Evolutionary conservation across 2,329 filamentous ascomycete species (phyloP), one percentile per base, ranked within the genome.

Genomic region (Penicillium verrucosum): DNA sequence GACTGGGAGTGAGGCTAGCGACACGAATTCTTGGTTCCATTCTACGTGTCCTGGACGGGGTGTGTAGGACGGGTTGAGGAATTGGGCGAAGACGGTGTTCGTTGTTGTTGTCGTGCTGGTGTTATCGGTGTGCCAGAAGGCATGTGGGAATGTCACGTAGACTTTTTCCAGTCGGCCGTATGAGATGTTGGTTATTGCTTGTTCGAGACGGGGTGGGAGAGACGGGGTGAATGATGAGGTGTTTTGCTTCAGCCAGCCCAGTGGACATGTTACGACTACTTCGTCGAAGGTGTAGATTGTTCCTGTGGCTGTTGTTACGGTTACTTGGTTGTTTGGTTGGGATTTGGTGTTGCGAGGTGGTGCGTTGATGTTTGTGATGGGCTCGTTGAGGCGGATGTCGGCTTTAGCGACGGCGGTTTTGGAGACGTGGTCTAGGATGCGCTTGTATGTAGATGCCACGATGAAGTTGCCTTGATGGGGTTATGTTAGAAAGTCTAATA

Each of bases 1-100:
- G 0, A 68, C 64, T 0, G 83, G 80, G 2, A 95, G 79, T 2
- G 87, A 85, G 41, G 88, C 86, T 23, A 96, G 82, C 56, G 93
- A 92, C 56, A 95, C 80, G 51, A 85, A 83, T 75, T 93, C 88
- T 72, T 90, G 88, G 60, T 86, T 84, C 89, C 90, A 94, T 58
- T 79, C 74, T 6, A 80, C 65, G 1, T 85, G 82, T 63, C 89
- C 88, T 1, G 84, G 82, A 49, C 82, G 75, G 0, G 77, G 60
- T 0, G 86, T 82, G 70, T 96, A 95, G 2, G 69, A 73, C 3
- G 91, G 91, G 0, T 85, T 76, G 36, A 92, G 81, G 82, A 90
- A 95, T 68, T 91, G 86, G 42, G 85, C 86, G 73, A 93, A 92
- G 25, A 88, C 85, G 5, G 86, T 12, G 10, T 41, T 45, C 46